Evolutionary conservation across 2,329 filamentous ascomycete species (phyloP).

Genomic region (Fusarium sarcochroum): DNA sequence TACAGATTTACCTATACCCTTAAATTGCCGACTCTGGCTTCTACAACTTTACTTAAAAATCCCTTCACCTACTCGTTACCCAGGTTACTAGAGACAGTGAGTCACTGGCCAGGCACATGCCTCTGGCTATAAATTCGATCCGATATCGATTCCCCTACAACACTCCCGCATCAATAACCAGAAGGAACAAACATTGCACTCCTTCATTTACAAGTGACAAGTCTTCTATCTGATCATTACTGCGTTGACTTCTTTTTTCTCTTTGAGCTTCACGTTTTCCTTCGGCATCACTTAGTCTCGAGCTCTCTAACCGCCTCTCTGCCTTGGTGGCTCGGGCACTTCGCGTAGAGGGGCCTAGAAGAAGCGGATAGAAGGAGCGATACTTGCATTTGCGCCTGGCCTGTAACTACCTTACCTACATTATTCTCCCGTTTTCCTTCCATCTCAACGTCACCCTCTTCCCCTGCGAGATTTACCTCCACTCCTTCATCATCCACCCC

Average conservation of each 20-base stretch:
- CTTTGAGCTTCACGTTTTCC: not conserved
- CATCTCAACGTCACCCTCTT: not conserved
- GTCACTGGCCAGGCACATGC: not conserved
- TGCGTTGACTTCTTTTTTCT: not conserved
- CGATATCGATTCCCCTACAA: slow-evolving; percentile 1
- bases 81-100: not conserved
- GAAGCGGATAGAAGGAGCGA: not conserved
- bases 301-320: not conserved
- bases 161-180: slow-evolving; percentile 2
- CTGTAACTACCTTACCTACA: too few relatives aligned
- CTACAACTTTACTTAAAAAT: not conserved
- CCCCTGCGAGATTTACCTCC: not conserved
- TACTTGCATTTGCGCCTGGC: not conserved
- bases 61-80: not conserved
- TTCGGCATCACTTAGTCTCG: not conserved
- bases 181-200: not conserved
- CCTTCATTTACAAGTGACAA: not conserved
- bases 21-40: not conserved
- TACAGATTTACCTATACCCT: not conserved
- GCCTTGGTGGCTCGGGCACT: slow-evolving; percentile 5
- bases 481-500: not conserved
- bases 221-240: not conserved
- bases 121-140: slow-evolving; percentile 22
- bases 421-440: too few relatives aligned
- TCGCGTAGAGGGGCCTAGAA: not conserved